phyloP scores from a whole-genome alignment of 495 filamentous ascomycete species.

The Xylaria scruposa region DNA sequence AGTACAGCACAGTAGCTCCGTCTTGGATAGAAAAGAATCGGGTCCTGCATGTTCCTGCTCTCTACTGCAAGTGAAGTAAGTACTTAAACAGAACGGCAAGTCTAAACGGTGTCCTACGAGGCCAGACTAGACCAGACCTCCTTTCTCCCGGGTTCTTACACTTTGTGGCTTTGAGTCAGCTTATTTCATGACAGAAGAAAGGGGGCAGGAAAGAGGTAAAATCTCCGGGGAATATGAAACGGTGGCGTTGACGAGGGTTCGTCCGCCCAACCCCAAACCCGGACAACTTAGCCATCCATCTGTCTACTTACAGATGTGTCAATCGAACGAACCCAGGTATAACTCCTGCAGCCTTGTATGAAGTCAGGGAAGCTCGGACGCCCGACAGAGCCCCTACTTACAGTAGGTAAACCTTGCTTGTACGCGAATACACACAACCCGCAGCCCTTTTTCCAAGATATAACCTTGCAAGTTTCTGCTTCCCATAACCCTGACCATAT shows the following conservation, averaged over 20 bases:
- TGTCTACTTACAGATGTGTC: background rate
- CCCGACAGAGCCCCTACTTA: too few species aligned
- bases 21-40: constrained; percentile 1
- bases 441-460: background rate
- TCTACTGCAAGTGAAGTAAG: background rate
- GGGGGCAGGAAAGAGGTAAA: background rate
- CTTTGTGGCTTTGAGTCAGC: constrained; percentile 12
- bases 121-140: background rate
- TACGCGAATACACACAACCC: background rate
- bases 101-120: constrained; percentile 12
- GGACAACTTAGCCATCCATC: background rate
- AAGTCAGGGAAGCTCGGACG: too few species aligned
- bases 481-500: background rate
- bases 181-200: constrained; percentile 3
- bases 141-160: background rate
- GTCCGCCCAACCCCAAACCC: constrained; percentile 3
- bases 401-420: background rate
- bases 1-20: background rate
- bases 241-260: constrained; percentile 17
- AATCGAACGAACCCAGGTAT: background rate
- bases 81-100: constrained; percentile 6
- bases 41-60: background rate
- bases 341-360: background rate
- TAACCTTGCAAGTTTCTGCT: background rate
- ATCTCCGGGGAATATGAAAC: constrained; percentile 13